Percentiles rank a stretch among this genome's conserved stretches.
phyloP scores from a whole-genome alignment of 2,329 filamentous ascomycete genomes.

The Aspergillus persii region DNA sequence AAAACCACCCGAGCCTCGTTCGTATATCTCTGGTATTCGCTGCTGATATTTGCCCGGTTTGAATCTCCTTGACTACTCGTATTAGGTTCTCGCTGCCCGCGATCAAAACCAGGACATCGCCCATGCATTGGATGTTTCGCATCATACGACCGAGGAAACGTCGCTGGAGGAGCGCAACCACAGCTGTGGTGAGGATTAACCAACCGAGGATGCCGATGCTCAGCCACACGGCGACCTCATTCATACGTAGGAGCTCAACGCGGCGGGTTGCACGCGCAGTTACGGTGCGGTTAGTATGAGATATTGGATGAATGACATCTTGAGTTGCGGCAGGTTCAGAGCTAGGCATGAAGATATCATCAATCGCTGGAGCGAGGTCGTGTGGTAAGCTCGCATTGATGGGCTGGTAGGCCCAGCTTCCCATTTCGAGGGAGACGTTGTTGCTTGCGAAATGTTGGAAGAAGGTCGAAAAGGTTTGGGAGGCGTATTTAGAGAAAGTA shows the following conservation, averaged over 20 bases:
- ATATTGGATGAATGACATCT: background rate
- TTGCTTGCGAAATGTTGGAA: constrained; percentile 1
- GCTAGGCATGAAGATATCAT: background rate
- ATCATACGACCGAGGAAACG: background rate
- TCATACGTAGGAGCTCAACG: background rate
- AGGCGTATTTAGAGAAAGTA: background rate
- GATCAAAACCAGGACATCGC: background rate
- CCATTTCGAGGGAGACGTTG: background rate
- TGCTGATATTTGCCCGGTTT: background rate
- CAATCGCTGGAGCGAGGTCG: background rate
- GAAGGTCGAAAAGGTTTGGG: background rate
- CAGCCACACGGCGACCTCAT: background rate
- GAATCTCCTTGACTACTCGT: background rate
- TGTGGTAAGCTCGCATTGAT: constrained; percentile 1
- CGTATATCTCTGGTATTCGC: background rate
- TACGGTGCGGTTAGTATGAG: background rate
- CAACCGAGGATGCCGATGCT: background rate
- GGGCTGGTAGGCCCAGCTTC: constrained; percentile 2
- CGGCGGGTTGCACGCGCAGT: background rate
- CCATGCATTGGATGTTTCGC: background rate
- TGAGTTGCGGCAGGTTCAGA: background rate
- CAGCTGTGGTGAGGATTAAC: background rate
- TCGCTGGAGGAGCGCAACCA: background rate
- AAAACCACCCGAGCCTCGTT: background rate
- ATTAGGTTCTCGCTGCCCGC: background rate